A percentile compares a stretch with the other conserved stretches of the same genome.
Evolutionary conservation across 1,284 basidiomycete species (phyloP).

Genomic region (Ceratobasidium sp.): DNA sequence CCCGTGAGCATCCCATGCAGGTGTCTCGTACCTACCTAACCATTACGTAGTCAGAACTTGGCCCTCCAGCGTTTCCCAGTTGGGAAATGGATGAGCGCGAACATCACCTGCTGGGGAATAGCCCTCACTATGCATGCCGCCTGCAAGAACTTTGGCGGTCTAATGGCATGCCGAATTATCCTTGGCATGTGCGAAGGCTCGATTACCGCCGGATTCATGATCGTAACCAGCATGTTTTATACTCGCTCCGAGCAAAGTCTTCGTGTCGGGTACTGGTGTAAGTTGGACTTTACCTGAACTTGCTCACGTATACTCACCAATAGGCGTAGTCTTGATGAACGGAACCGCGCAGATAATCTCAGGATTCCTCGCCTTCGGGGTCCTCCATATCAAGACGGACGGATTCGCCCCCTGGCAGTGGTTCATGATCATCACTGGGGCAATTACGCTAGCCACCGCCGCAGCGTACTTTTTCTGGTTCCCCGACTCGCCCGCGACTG

Average conservation of each 20-base stretch:
- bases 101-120: constrained; percentile 48
- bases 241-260: constrained; percentile 48
- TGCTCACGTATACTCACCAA: not conserved
- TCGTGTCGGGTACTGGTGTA: constrained; percentile 46
- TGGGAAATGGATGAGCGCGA: constrained; percentile 47
- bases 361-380: constrained; percentile 49
- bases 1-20: constrained; percentile 42
- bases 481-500: constrained; percentile 46
- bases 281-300: not conserved
- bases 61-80: constrained; percentile 46
- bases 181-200: constrained; percentile 49
- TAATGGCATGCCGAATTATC: constrained; percentile 47
- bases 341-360: constrained; percentile 46
- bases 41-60: constrained; percentile 15
- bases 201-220: constrained; percentile 47
- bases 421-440: constrained; percentile 47
- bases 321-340: constrained; percentile 23
- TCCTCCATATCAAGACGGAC: constrained; percentile 44
- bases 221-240: constrained; percentile 48
- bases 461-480: constrained; percentile 33
- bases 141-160: constrained; percentile 43
- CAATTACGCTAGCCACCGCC: constrained; percentile 42
- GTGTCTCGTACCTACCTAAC: not conserved
- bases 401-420: constrained; percentile 43
- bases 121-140: constrained; percentile 44